Evolutionary conservation across 345 rosid genomes (phyloP).

Genomic region (Citrus australasica): DNA sequence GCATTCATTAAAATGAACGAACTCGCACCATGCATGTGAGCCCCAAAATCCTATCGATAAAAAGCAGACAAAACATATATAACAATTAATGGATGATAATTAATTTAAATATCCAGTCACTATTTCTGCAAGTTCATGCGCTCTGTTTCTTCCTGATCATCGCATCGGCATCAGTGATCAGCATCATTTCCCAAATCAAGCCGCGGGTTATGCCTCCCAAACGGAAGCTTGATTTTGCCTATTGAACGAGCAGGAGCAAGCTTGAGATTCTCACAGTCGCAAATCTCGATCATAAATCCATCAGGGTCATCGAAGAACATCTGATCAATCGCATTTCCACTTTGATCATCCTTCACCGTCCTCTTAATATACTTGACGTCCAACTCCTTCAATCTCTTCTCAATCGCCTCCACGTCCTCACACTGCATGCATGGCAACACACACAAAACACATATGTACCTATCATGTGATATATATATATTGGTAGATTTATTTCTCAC

Average conservation of each 20-base stretch:
- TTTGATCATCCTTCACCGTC: conserved; percentile 37
- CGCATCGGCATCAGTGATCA: not conserved
- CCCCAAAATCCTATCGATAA: no score
- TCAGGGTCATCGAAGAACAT: conserved; percentile 68
- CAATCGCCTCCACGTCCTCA: conserved; percentile 49
- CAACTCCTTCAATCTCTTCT: conserved; percentile 43
- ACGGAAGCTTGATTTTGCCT: conserved; percentile 27
- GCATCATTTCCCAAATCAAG: conserved; percentile 10
- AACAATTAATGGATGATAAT: not conserved
- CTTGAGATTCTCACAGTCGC: conserved; percentile 75
- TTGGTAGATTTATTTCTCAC: no score
- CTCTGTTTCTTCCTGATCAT: not conserved
- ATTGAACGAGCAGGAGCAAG: conserved; percentile 46
- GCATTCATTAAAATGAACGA: no score
- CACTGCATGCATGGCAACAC: conserved; percentile 21
- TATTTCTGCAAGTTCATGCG: not conserved
- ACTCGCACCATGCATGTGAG: no score
- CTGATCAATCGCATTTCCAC: conserved; percentile 48
- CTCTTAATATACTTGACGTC: conserved; percentile 48
- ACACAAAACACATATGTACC: no score
- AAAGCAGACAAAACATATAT: no score
- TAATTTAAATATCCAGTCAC: not conserved
- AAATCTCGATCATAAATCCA: conserved; percentile 78
- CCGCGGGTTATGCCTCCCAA: conserved; percentile 31
- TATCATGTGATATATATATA: no score